These are phyloP conservation scores for Macrocystidia cucumis DNA, from an alignment of 1,284 basidiomycete genomes.

Conservation along the genomic window DNA sequence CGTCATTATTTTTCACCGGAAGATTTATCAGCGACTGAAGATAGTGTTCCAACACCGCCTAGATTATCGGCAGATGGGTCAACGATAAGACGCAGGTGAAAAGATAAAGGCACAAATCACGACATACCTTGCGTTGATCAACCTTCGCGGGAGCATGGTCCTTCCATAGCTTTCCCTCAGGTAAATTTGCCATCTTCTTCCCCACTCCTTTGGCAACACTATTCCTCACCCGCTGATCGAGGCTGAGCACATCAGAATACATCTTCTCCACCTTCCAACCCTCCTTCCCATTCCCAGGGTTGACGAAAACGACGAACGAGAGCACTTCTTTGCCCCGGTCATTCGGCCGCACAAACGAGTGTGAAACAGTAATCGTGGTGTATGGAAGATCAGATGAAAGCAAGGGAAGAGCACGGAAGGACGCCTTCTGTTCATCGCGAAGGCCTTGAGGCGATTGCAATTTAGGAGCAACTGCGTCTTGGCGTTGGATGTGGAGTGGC, in stretches of 20 bases:
- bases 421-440: constrained; percentile 20
- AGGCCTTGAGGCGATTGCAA: constrained; percentile 8
- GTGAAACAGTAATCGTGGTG: constrained; percentile 55
- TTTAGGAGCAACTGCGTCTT: no score
- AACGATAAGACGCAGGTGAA: neutral
- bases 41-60: constrained; percentile 83
- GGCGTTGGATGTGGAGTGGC: no score
- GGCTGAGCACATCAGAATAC: constrained; percentile 82
- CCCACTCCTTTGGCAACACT: constrained; percentile 63
- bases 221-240: constrained; percentile 67
- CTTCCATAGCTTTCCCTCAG: constrained; percentile 91
- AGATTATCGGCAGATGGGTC: constrained; percentile 4
- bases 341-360: constrained; percentile 76
- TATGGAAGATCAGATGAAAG: constrained; percentile 58
- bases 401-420: constrained; percentile 67
- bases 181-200: constrained; percentile 76
- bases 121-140: constrained; percentile 83
- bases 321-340: constrained; percentile 85
- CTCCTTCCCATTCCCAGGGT: constrained; percentile 59
- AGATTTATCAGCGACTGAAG: constrained; percentile 81
- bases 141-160: constrained; percentile 96
- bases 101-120: constrained; percentile 10
- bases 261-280: constrained; percentile 92
- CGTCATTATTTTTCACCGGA: constrained; percentile 83
- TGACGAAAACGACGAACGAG: constrained; percentile 69